These are phyloP conservation scores for Pezicula neosporulosa DNA, from an alignment of 2,329 filamentous ascomycete genomes.

Conservation along the genomic window DNA sequence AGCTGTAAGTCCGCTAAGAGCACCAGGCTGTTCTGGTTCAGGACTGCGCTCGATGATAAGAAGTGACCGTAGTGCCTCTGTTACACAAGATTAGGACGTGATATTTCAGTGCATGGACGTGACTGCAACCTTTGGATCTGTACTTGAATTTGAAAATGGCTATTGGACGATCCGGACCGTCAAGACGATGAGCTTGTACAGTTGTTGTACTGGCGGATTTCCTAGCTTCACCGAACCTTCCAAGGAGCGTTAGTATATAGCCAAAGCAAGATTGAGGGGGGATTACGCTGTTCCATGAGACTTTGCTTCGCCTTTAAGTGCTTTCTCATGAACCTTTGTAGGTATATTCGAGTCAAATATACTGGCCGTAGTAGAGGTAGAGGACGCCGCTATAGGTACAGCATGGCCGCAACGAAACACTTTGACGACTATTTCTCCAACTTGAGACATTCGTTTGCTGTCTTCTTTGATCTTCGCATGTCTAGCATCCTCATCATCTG, in stretches of 20 bases:
- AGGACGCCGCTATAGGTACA: not conserved
- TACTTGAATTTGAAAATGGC: constrained; percentile 14
- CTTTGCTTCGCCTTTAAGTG: constrained; percentile 15
- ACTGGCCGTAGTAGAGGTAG: too few relatives aligned
- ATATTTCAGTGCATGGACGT: not conserved
- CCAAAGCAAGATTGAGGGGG: not conserved
- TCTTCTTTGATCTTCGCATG: not conserved
- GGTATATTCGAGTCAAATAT: too few relatives aligned
- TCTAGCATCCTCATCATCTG: constrained; percentile 3
- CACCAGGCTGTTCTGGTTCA: not conserved
- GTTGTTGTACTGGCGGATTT: not conserved
- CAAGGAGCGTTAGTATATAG: not conserved
- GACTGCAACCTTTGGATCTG: constrained; percentile 11
- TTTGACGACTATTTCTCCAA: not conserved
- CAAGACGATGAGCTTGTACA: not conserved
- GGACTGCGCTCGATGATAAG: not conserved
- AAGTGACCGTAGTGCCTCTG: not conserved
- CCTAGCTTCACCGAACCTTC: not conserved
- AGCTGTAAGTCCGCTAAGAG: not conserved
- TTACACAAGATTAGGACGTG: not conserved
- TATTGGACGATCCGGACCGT: constrained; percentile 10
- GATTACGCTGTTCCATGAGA: constrained; percentile 15
- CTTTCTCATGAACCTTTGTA: constrained; percentile 12
- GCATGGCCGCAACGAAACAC: constrained; percentile 1
- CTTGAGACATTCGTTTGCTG: not conserved